Evolutionary conservation across 2,329 filamentous ascomycete species (phyloP).

Genomic region (Fusarium sarcochroum): DNA sequence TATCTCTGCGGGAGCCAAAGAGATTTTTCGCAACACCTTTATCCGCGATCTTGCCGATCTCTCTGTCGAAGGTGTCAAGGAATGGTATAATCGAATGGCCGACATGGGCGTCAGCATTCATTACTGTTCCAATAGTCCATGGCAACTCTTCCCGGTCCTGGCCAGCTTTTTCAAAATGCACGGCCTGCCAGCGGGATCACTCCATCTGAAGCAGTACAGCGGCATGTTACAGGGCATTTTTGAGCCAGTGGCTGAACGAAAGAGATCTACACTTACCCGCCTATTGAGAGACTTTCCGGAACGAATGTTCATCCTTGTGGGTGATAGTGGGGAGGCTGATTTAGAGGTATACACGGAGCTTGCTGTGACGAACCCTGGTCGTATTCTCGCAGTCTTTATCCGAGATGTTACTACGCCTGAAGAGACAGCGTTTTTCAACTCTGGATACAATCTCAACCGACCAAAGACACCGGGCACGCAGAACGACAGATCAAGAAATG

Average conservation of each 20-base stretch:
- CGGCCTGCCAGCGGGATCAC: conserved; percentile 86
- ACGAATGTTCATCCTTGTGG: conserved; percentile 89
- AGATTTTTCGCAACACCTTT: conserved; percentile 97
- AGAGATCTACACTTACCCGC: conserved; percentile 87
- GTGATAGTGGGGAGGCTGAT: conserved; percentile 96
- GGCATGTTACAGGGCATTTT: conserved; percentile 99
- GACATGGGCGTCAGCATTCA: conserved; percentile 89
- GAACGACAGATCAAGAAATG: conserved; percentile 44
- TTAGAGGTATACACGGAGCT: conserved; percentile 97
- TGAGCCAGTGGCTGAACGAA: conserved; percentile 94
- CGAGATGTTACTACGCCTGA: conserved; percentile 91
- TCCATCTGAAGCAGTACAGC: conserved; percentile 95
- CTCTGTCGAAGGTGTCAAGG: conserved; percentile 86
- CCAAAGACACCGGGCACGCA: conserved; percentile 48
- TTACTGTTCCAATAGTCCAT: conserved; percentile 99
- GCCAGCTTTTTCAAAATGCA: conserved; percentile 86
- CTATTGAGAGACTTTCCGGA: conserved; percentile 92
- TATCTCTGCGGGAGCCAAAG: conserved; percentile 86
- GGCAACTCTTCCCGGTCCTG: conserved; percentile 94
- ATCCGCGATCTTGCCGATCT: conserved; percentile 86
- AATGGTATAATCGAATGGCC: conserved; percentile 88
- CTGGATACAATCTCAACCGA: conserved; percentile 56
- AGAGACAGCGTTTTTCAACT: conserved; percentile 81
- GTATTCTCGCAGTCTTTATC: conserved; percentile 91
- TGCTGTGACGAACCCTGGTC: conserved; percentile 85